Conservation (phyloP, 306 rosid species). For the Gillenia trifoliata region DNA sequence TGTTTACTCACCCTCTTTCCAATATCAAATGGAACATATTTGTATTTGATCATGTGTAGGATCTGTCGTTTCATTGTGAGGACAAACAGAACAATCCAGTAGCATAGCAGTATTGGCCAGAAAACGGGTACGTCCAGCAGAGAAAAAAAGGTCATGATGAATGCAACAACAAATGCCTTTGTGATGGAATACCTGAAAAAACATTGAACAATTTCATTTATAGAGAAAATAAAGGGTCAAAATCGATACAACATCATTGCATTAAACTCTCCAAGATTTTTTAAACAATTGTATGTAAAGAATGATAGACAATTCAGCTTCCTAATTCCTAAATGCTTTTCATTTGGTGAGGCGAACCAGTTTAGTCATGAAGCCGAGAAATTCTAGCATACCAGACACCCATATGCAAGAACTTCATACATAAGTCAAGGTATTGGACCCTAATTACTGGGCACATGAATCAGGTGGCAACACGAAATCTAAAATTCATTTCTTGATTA, state of each 20-base stretch:
- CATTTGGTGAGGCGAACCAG: not conserved
- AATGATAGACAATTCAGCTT: not conserved
- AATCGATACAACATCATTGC: too few species aligned
- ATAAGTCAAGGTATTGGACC: too few species aligned
- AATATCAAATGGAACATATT: slow-evolving; percentile 52
- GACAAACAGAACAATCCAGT: slow-evolving; percentile 62
- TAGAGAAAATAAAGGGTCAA: too few species aligned
- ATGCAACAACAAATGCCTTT: slow-evolving; percentile 56
- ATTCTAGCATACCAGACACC: too few species aligned
- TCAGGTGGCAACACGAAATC: not conserved
- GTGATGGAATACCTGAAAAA: slow-evolving; percentile 62
- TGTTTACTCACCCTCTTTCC: slow-evolving; percentile 52
- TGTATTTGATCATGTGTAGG: slow-evolving; percentile 68
- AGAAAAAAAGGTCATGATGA: slow-evolving; percentile 56
- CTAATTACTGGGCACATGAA: too few species aligned
- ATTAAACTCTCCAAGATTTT: not conserved
- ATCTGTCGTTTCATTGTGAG: slow-evolving; percentile 79
- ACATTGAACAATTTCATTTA: not conserved
- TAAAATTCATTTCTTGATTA: not conserved
- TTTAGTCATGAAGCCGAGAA: too few species aligned
- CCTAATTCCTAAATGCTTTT: too few species aligned
- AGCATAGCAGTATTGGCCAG: slow-evolving; percentile 69
- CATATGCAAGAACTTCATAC: too few species aligned
- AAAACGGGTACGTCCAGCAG: slow-evolving; percentile 65
- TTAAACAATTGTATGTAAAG: not conserved